Percentiles rank a stretch among this genome's conserved stretches.
These are phyloP conservation scores for Gautieria morchelliformis DNA, from an alignment of 768 basidiomycete genomes.

Conservation along the genomic window DNA sequence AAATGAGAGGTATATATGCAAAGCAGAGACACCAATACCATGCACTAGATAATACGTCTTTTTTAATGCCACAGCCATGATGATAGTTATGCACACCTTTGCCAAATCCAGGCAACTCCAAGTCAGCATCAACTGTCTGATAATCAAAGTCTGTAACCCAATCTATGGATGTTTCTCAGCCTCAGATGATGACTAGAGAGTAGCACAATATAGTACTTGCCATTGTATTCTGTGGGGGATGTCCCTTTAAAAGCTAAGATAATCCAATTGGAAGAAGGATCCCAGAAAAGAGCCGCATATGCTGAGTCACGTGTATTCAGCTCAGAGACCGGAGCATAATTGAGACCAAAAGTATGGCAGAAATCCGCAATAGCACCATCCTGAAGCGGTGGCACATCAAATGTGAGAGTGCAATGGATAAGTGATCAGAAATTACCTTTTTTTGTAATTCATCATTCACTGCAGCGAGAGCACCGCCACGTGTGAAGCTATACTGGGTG, in stretches of 20 bases:
- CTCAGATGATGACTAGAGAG: neutral
- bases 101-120: conserved; percentile 6
- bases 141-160: conserved; percentile 14
- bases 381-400: neutral
- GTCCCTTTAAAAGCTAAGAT: conserved; percentile 14
- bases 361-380: neutral
- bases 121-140: neutral
- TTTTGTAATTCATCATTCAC: no score
- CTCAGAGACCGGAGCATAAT: conserved; percentile 11
- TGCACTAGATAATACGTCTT: neutral
- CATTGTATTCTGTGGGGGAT: conserved; percentile 11
- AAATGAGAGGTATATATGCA: neutral
- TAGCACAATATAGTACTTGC: neutral
- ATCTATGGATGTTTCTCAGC: conserved; percentile 2
- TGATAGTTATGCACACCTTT: neutral
- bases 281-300: conserved; percentile 15
- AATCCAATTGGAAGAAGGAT: conserved; percentile 13
- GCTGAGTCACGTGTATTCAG: conserved; percentile 12
- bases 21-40: neutral
- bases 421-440: no score
- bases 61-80: neutral
- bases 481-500: no score
- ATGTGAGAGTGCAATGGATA: neutral
- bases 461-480: no score
- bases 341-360: neutral